A percentile compares a stretch with the other conserved stretches of the same genome.
Evolutionary conservation across 2,329 filamentous ascomycete species (phyloP).

Genomic region (Trichoderma sp.): DNA sequence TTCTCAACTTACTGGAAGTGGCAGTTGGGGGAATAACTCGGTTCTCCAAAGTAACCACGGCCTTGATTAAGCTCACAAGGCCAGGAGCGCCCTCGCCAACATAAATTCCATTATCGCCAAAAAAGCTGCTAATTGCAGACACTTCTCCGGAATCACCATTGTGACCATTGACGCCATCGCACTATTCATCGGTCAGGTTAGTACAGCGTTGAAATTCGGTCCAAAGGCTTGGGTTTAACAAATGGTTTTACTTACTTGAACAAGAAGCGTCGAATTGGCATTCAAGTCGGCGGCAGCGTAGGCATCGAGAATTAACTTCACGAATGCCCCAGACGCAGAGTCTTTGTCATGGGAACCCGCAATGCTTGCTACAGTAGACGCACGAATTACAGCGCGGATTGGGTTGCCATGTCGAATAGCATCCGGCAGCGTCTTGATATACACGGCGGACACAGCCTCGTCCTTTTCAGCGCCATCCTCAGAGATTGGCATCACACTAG

Average conservation of each 20-base stretch:
- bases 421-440: constrained; percentile 48
- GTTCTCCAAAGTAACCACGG: constrained; percentile 38
- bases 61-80: constrained; percentile 39
- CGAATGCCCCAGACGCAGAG: not conserved
- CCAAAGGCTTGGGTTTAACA: not conserved
- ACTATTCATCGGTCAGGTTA: not conserved
- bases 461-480: not conserved
- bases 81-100: constrained; percentile 36
- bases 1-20: constrained; percentile 26
- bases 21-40: constrained; percentile 36
- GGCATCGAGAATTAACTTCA: constrained; percentile 16
- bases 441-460: constrained; percentile 46
- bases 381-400: constrained; percentile 40
- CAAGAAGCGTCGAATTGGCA: not conserved
- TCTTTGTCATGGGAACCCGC: constrained; percentile 29
- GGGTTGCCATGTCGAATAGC: constrained; percentile 48
- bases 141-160: not conserved
- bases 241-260: constrained; percentile 30
- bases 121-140: not conserved
- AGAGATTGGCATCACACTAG: not conserved
- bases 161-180: not conserved
- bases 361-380: constrained; percentile 40
- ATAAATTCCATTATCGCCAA: constrained; percentile 1
- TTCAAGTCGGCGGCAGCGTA: constrained; percentile 17
- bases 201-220: not conserved